phyloP scores from a whole-genome alignment of 768 basidiomycete species.

The Tulasnella sp. region DNA sequence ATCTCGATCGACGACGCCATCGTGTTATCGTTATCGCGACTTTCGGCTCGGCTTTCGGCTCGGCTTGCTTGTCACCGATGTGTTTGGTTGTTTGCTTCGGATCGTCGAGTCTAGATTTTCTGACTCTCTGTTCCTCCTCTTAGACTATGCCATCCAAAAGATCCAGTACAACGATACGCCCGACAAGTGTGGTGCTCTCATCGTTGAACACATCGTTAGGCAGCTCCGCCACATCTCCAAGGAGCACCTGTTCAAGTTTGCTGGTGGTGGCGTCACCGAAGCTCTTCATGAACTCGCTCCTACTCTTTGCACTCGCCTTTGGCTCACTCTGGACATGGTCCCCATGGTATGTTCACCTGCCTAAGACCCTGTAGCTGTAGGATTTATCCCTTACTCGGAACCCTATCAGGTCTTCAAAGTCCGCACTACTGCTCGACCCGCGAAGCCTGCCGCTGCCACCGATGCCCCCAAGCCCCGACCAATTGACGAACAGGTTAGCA shows the following conservation, averaged over 20 bases:
- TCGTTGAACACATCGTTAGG: slow-evolving; percentile 54
- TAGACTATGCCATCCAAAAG: slow-evolving; percentile 45
- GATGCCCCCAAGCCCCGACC: slow-evolving; percentile 27
- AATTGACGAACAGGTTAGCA: slow-evolving; percentile 7
- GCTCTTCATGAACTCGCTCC: slow-evolving; percentile 46
- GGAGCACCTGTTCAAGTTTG: slow-evolving; percentile 73
- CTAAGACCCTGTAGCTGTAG: too few relatives aligned
- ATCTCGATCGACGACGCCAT: background rate
- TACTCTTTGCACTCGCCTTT: slow-evolving; percentile 74
- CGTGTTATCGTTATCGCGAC: background rate
- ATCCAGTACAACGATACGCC: slow-evolving; percentile 43
- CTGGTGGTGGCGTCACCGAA: slow-evolving; percentile 70
- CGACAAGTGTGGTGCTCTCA: slow-evolving; percentile 34
- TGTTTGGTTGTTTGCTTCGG: background rate
- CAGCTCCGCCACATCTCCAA: slow-evolving; percentile 55
- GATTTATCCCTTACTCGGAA: background rate
- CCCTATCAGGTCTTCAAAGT: slow-evolving; percentile 33
- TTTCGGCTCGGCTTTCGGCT: background rate
- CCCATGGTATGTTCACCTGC: slow-evolving; percentile 33
- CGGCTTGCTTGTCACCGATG: background rate
- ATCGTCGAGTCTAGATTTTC: background rate
- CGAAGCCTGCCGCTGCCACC: slow-evolving; percentile 49
- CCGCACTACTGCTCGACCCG: background rate
- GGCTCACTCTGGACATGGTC: slow-evolving; percentile 60
- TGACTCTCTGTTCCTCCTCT: background rate